Evolutionary conservation across 345 rosid species (phyloP), one percentile per base, ranked within the genome.

Genomic region (Pistacia vera): DNA sequence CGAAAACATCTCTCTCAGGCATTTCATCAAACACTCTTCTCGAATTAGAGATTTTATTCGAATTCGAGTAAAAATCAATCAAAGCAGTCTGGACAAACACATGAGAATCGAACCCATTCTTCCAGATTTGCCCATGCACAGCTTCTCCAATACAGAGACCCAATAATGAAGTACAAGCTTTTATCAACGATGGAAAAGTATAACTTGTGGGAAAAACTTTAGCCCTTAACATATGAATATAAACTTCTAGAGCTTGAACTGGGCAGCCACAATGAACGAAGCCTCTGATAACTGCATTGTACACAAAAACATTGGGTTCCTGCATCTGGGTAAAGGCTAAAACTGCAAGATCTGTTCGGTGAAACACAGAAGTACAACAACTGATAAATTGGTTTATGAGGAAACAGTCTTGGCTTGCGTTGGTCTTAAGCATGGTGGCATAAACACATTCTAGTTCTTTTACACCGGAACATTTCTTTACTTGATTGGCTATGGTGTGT

Each of bases 21-120:
- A 90, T 91, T 84, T 89, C 96, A 81, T 89, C 92, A 20, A 92
- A 94, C 90, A 92, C 88, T 74, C 71, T 86, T 67, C 71, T 70
- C 3, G 92, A 86, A 58, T 90, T 88, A 11, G 3, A 60, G 54
- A 84, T 68, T 72, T 77, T 82, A 17, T 85, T 82, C 11, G 77
- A 67, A 57, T 2, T 72, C 4, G 93, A 87, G 28, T 94, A 94
- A 63, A 92, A 90, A 70, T 81, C 88, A 59, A 94, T 62, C 77
- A 94, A 79, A 68, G 88, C 81, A 64, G 94, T 94, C 79, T 90
- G 96, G 75, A 94, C 93, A 68, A 86, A 83, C 68, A 84, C 82
- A 46, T 87, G 88, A 10, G 85, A 89, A 35, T 61, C 79, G 77
- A 88, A 90, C 72, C 97, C 97, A 77, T 73, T 57, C 81, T 77